A percentile compares a stretch with the other conserved stretches of the same genome.
These are phyloP conservation scores for Halenospora varia DNA, from an alignment of 495 filamentous ascomycete species.

Conservation along the genomic window DNA sequence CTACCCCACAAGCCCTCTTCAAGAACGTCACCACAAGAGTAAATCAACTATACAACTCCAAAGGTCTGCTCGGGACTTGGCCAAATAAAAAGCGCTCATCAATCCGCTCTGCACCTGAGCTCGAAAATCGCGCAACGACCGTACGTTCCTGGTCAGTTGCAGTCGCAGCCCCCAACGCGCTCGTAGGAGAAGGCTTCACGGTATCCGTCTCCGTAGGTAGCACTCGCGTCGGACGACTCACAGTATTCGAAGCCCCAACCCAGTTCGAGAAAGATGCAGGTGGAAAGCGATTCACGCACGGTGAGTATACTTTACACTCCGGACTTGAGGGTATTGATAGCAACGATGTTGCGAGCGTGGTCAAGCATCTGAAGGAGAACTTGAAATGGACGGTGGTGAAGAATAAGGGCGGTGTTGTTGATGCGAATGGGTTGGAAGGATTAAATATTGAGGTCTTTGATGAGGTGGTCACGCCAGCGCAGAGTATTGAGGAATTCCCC, in stretches of 20 bases:
- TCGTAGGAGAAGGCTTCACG: neutral
- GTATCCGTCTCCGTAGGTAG: neutral
- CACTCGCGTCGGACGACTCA: neutral
- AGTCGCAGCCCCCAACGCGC: neutral
- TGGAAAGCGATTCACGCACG: neutral
- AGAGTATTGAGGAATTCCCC: neutral
- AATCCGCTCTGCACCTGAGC: neutral
- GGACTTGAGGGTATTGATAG: neutral
- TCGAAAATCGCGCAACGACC: neutral
- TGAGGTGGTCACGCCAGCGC: neutral
- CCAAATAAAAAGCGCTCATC: neutral
- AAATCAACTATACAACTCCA: neutral
- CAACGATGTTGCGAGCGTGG: constrained; percentile 41
- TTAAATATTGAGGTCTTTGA: constrained; percentile 22
- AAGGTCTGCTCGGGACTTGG: neutral
- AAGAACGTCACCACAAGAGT: neutral
- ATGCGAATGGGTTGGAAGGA: neutral
- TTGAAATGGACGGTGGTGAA: constrained; percentile 26
- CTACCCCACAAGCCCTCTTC: neutral
- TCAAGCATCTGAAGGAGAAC: constrained; percentile 45
- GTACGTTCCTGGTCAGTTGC: neutral
- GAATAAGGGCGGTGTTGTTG: neutral
- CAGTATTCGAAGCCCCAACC: neutral
- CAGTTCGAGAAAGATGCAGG: neutral
- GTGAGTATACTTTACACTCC: neutral